A percentile compares a stretch with the other conserved stretches of the same genome.
Evolutionary conservation across 2,329 filamentous ascomycete genomes (phyloP).

Genomic region (Fusarium chuoi): DNA sequence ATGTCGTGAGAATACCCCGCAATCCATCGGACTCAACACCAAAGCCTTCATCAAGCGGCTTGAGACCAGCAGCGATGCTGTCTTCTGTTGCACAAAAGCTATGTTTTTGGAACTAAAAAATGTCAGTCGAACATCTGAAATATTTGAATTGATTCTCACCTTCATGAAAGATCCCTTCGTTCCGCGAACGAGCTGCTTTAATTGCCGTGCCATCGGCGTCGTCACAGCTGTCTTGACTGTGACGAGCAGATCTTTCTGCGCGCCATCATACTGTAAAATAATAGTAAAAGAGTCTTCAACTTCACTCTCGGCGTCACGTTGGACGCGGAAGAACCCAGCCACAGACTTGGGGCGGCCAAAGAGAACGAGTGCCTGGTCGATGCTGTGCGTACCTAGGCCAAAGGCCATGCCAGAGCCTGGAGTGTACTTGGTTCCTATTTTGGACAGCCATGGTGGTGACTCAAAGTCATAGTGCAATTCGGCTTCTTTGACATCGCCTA

Average conservation of each 20-base stretch:
- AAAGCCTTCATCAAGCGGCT: constrained; percentile 27
- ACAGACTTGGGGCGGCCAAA: constrained; percentile 33
- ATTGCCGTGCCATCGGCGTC: constrained; percentile 30
- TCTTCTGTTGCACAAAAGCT: constrained; percentile 49
- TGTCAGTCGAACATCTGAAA: constrained; percentile 31
- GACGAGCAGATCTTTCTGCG: constrained; percentile 46
- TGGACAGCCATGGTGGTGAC: constrained; percentile 51
- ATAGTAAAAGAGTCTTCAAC: constrained; percentile 65
- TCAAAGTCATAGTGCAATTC: constrained; percentile 73
- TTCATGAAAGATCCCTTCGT: constrained; percentile 39
- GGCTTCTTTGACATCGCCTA: constrained; percentile 70
- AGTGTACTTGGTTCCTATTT: constrained; percentile 46
- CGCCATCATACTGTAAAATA: constrained; percentile 64
- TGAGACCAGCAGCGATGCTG: constrained; percentile 23
- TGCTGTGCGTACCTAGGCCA: constrained; percentile 43
- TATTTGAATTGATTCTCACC: not conserved
- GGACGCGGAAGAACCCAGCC: constrained; percentile 36
- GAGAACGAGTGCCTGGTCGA: constrained; percentile 34
- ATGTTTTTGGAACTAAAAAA: constrained; percentile 62
- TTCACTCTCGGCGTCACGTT: constrained; percentile 35
- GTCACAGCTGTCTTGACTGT: constrained; percentile 34
- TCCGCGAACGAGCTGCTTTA: constrained; percentile 32
- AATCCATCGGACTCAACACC: constrained; percentile 34
- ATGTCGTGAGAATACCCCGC: constrained; percentile 49
- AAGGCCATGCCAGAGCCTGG: constrained; percentile 56